These are phyloP conservation scores for Alectoria sarmentosa DNA, from an alignment of 495 filamentous ascomycete genomes.

Conservation along the genomic window DNA sequence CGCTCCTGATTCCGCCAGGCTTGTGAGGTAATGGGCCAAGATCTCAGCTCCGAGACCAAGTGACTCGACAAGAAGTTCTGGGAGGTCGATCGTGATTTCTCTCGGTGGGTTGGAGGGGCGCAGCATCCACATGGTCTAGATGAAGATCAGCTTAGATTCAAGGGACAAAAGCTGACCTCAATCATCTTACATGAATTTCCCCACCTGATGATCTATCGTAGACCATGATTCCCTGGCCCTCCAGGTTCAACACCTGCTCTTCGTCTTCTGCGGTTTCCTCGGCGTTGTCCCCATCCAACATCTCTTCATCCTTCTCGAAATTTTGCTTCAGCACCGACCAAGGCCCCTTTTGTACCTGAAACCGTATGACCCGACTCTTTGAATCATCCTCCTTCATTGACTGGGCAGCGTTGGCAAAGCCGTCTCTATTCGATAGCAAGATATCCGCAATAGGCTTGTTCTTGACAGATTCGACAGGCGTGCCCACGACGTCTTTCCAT, in stretches of 20 bases:
- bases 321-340: constrained; percentile 41
- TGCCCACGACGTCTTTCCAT: constrained; percentile 92
- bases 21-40: constrained; percentile 85
- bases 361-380: constrained; percentile 84
- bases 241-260: constrained; percentile 62
- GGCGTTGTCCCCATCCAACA: constrained; percentile 34
- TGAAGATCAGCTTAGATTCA: constrained; percentile 7
- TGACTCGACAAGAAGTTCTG: constrained; percentile 83
- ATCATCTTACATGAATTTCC: constrained; percentile 74
- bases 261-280: constrained; percentile 36
- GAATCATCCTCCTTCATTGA: constrained; percentile 90
- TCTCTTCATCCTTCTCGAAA: constrained; percentile 22
- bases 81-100: constrained; percentile 93
- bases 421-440: constrained; percentile 66
- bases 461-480: constrained; percentile 60
- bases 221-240: constrained; percentile 96
- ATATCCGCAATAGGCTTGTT: constrained; percentile 75
- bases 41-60: constrained; percentile 92
- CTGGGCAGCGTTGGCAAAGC: constrained; percentile 75
- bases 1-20: constrained; percentile 74
- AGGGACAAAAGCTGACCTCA: not conserved
- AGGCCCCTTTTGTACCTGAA: constrained; percentile 65
- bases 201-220: constrained; percentile 83
- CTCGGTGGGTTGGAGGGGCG: constrained; percentile 81
- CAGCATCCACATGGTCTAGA: constrained; percentile 98